These are phyloP conservation scores for Alternaria solani DNA, from an alignment of 2,329 filamentous ascomycete genomes.

Conservation along the genomic window DNA sequence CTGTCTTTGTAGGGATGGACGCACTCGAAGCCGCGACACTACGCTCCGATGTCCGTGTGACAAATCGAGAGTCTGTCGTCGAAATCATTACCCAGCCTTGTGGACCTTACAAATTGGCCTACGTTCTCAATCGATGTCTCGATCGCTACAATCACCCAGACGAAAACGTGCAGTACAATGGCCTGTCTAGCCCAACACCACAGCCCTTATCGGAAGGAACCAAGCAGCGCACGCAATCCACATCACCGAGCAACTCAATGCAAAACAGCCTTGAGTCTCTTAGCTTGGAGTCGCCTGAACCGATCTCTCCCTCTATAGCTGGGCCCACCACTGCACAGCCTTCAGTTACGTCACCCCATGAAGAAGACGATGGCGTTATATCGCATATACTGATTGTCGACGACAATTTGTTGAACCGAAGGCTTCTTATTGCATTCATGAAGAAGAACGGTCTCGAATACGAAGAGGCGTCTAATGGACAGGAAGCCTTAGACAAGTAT, in stretches of 20 bases:
- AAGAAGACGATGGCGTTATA: neutral
- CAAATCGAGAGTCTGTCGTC: conserved; percentile 40
- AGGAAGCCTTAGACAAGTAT: conserved; percentile 42
- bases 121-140: conserved; percentile 40
- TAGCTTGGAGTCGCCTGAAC: neutral
- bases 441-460: conserved; percentile 36
- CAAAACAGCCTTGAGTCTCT: neutral
- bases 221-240: neutral
- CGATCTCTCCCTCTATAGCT: neutral
- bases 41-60: conserved; percentile 42
- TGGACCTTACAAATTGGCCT: conserved; percentile 45
- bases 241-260: neutral
- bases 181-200: neutral
- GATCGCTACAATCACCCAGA: conserved; percentile 34
- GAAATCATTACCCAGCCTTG: conserved; percentile 49
- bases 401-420: conserved; percentile 52
- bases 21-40: conserved; percentile 44
- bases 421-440: conserved; percentile 45
- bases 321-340: neutral
- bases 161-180: conserved; percentile 26
- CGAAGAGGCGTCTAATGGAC: conserved; percentile 43
- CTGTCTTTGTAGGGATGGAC: conserved; percentile 46
- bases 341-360: neutral
- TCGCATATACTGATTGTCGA: conserved; percentile 48
- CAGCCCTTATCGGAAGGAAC: neutral